Percentiles rank a stretch among this genome's conserved stretches.
Conservation (phyloP, 1,284 basidiomycete genomes). For the Puccinia horiana region DNA sequence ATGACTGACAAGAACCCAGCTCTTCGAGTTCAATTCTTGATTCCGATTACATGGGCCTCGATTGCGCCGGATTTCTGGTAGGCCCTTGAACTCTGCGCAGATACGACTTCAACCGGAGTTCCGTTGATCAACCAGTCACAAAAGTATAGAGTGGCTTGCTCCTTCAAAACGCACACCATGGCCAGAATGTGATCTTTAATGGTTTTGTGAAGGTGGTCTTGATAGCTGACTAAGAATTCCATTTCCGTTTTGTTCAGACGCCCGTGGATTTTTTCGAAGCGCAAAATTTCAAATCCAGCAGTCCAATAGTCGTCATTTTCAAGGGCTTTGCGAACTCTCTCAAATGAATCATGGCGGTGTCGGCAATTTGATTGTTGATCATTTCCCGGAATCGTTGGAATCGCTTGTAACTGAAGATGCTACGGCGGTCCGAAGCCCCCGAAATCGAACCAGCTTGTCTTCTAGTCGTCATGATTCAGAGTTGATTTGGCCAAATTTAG, state of each 20-base stretch:
- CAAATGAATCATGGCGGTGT: neutral
- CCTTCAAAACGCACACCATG: neutral
- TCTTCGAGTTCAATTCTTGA: conserved; percentile 13
- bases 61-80: neutral
- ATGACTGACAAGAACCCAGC: conserved; percentile 23
- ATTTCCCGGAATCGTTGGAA: conserved; percentile 12
- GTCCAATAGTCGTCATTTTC: conserved; percentile 25
- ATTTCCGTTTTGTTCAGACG: conserved; percentile 10
- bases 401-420: conserved; percentile 6
- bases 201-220: conserved; percentile 15
- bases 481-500: neutral
- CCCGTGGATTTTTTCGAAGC: conserved; percentile 20
- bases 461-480: neutral
- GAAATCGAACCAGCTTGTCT: neutral
- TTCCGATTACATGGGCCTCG: neutral
- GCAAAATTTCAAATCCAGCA: neutral
- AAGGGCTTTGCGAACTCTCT: conserved; percentile 1
- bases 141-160: neutral
- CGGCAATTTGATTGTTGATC: neutral
- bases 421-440: neutral
- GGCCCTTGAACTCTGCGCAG: neutral
- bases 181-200: neutral
- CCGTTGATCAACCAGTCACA: conserved; percentile 1
- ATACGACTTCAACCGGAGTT: conserved; percentile 11
- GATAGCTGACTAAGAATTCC: neutral